These are phyloP conservation scores for Colletotrichum lini DNA, from an alignment of 2,329 filamentous ascomycete genomes.

Conservation along the genomic window DNA sequence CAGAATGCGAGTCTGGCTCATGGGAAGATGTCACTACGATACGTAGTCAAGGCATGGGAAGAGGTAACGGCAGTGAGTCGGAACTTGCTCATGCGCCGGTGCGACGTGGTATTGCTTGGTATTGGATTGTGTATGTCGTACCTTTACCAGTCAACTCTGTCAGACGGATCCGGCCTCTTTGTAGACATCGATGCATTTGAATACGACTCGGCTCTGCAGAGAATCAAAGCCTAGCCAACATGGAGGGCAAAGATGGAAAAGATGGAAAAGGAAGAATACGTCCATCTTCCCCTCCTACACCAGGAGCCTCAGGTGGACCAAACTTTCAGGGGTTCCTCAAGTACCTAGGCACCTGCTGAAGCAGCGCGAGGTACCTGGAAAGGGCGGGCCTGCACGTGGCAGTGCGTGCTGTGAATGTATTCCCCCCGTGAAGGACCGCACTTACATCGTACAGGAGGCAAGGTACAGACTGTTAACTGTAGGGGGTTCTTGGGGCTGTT, in stretches of 20 bases:
- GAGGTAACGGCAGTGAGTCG: constrained; percentile 12
- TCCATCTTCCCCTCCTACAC: constrained; percentile 11
- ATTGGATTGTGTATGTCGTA: not conserved
- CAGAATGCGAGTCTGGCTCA: constrained; percentile 24
- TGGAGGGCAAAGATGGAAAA: not conserved
- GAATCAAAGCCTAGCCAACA: not conserved
- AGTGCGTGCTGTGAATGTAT: constrained; percentile 21
- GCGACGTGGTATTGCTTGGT: not conserved
- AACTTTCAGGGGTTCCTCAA: too few species aligned
- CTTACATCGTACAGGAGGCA: too few species aligned
- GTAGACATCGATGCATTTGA: not conserved
- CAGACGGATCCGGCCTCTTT: not conserved
- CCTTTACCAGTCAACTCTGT: not conserved
- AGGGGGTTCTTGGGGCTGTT: not conserved
- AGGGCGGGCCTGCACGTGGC: constrained; percentile 38
- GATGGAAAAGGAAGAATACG: not conserved
- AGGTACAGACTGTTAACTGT: not conserved
- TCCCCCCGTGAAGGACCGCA: constrained; percentile 1
- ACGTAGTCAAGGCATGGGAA: constrained; percentile 1
- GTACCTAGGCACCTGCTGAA: too few species aligned
- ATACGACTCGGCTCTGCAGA: not conserved
- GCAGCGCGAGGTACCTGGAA: not conserved
- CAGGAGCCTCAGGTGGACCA: constrained; percentile 30
- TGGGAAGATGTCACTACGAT: constrained; percentile 4
- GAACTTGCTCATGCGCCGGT: constrained; percentile 14